Base-by-base conservation (phyloP, 306 rosid genomes). In the Quercus robur region DNA sequence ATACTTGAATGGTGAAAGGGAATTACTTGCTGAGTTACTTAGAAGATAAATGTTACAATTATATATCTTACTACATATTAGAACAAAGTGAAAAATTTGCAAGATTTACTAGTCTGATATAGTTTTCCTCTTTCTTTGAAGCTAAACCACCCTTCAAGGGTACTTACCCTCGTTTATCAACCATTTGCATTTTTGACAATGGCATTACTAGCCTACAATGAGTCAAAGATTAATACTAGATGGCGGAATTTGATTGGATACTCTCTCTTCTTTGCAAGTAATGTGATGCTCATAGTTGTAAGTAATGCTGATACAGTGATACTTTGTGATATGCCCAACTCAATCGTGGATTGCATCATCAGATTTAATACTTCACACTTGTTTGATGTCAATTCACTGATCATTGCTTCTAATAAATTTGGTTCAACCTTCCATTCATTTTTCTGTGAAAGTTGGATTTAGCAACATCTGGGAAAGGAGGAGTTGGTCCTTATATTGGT, bases 141-240 rank as follows among this genome's bases (percentile, higher is more conserved):
- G 97, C 56, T 76, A 20, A 89, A 92, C 84, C 98, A 94, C 86
- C 98, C 98, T 58, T 79, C 93, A 19, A 71, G 94, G 81, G 98
- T 94, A 58, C 97, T 92, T 20, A 89, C 97, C 41, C 83, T 91
- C 71, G 90, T 88, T 82, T 94, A 91, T 78, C 88, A 92, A 87
- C 97, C 97, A 55, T 88, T 89, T 79, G 92, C 98, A 41, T 46
- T 91, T 51, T 84, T 78, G 74, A 80, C 89, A 33, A 75, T 86
- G 81, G 73, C 86, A 74, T 72, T 88, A 77, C 71, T 94, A 33
- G 84, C 94, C 56, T 85, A 81, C 83, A 3, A 88, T 38, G 97
- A 92, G 82, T 88, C 98, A 13, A 91, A 73, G 85, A 63, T 91
- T 61, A 70, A 88, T 56, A 94, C 98, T 25, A 86, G 97, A 73